These are phyloP conservation scores for Gossypium raimondii DNA, from an alignment of 345 rosid genomes.

Conservation along the genomic window DNA sequence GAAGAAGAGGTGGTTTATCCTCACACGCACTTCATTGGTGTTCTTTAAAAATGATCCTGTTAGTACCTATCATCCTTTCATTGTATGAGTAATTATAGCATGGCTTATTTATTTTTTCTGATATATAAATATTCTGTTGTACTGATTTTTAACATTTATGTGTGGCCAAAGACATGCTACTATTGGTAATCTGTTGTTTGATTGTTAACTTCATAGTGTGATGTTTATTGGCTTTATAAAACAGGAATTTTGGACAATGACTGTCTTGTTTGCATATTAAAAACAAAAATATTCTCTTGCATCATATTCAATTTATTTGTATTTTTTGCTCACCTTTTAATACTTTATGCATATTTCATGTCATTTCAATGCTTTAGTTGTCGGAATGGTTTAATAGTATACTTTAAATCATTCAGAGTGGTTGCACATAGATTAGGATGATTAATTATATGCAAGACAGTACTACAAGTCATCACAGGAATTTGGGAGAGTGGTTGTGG, in stretches of 20 bases:
- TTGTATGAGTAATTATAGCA: background rate
- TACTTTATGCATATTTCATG: background rate
- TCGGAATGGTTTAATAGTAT: background rate
- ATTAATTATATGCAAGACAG: background rate
- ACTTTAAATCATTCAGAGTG: background rate
- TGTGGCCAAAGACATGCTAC: background rate
- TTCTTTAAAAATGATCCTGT: conserved; percentile 97
- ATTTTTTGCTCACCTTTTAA: background rate
- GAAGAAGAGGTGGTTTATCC: conserved; percentile 99
- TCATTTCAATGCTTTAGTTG: background rate
- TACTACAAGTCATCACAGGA: background rate
- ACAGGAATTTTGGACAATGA: background rate
- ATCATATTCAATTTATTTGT: background rate
- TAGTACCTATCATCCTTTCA: conserved; percentile 34
- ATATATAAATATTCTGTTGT: background rate
- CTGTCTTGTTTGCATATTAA: background rate
- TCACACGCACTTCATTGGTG: conserved; percentile 96
- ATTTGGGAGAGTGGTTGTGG: conserved; percentile 2
- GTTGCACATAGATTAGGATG: background rate
- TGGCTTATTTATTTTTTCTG: background rate
- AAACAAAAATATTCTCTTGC: background rate
- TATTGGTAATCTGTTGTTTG: conserved; percentile 2
- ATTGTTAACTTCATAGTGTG: background rate
- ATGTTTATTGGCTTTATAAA: background rate
- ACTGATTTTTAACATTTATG: background rate